Evolutionary conservation across 2,329 filamentous ascomycete genomes (phyloP).

Genomic region (Colletotrichum navitas): DNA sequence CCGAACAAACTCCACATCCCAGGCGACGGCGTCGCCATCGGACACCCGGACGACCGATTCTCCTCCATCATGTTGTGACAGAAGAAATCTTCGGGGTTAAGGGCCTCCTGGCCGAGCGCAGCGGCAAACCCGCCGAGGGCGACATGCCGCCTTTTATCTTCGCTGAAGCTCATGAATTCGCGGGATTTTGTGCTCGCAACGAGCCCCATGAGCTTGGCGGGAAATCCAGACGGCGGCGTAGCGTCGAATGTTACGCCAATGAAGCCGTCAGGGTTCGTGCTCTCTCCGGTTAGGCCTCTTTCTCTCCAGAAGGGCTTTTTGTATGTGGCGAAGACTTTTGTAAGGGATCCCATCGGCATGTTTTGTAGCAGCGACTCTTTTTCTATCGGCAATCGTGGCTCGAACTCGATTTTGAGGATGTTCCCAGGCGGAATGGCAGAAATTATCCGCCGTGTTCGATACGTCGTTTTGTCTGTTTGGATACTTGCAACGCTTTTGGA

Average conservation of each 20-base stretch:
- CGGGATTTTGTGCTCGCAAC: conserved; percentile 37
- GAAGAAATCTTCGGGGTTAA: conserved; percentile 38
- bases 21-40: conserved; percentile 34
- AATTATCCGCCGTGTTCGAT: conserved; percentile 27
- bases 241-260: conserved; percentile 33
- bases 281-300: conserved; percentile 38
- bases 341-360: conserved; percentile 39
- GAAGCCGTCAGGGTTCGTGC: conserved; percentile 28
- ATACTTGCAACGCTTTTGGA: conserved; percentile 31
- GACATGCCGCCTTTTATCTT: conserved; percentile 34
- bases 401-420: conserved; percentile 35
- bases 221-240: conserved; percentile 15
- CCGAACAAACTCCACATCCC: conserved; percentile 42
- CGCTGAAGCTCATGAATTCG: conserved; percentile 33
- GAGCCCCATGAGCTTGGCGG: conserved; percentile 38
- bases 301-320: conserved; percentile 41
- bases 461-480: conserved; percentile 15
- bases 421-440: conserved; percentile 38
- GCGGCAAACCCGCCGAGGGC: conserved; percentile 41
- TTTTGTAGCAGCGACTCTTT: conserved; percentile 34
- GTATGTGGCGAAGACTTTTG: conserved; percentile 40
- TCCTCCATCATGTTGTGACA: conserved; percentile 41
- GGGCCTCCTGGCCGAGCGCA: conserved; percentile 41
- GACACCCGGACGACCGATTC: conserved; percentile 37
- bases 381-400: conserved; percentile 37